Percentiles rank a stretch among this genome's conserved stretches.
phyloP scores from a whole-genome alignment of 352 stramenopile species.

The Lagenidium giganteum region DNA sequence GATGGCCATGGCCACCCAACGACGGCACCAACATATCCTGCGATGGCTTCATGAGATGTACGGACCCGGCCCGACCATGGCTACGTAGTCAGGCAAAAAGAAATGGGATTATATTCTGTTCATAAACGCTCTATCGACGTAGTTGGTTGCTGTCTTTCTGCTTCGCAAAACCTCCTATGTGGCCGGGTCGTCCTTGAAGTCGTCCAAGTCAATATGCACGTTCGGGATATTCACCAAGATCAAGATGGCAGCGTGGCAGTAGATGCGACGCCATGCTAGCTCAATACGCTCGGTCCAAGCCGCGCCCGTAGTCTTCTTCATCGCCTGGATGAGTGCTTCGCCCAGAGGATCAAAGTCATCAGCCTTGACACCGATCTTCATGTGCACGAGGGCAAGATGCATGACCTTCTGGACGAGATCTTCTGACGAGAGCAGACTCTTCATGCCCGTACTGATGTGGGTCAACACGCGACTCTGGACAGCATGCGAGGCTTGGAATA shows the following conservation, averaged over 20 bases:
- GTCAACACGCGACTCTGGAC: slow-evolving; percentile 63
- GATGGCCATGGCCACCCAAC: no score
- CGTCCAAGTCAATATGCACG: slow-evolving; percentile 34
- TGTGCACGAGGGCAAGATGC: slow-evolving; percentile 53
- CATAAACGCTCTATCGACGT: slow-evolving; percentile 4
- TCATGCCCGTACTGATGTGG: slow-evolving; percentile 67
- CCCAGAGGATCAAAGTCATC: slow-evolving; percentile 63
- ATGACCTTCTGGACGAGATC: slow-evolving; percentile 60
- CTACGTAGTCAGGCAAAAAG: no score
- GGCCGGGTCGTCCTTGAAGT: slow-evolving; percentile 27
- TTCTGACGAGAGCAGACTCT: slow-evolving; percentile 51
- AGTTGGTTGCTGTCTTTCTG: no score
- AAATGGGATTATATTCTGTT: no score
- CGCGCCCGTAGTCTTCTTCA: slow-evolving; percentile 41
- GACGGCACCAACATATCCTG: no score
- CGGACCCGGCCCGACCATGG: no score
- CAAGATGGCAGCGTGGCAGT: slow-evolving; percentile 56
- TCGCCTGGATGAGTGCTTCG: slow-evolving; percentile 53
- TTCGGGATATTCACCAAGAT: slow-evolving; percentile 67
- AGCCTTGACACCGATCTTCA: slow-evolving; percentile 65
- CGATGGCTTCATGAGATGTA: no score
- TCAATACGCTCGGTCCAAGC: slow-evolving; percentile 47
- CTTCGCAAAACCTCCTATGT: no score
- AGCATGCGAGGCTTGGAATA: slow-evolving; percentile 65
- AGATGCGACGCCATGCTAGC: slow-evolving; percentile 48